Conservation (phyloP, 345 rosid species). For the Pugionium cornutum region DNA sequence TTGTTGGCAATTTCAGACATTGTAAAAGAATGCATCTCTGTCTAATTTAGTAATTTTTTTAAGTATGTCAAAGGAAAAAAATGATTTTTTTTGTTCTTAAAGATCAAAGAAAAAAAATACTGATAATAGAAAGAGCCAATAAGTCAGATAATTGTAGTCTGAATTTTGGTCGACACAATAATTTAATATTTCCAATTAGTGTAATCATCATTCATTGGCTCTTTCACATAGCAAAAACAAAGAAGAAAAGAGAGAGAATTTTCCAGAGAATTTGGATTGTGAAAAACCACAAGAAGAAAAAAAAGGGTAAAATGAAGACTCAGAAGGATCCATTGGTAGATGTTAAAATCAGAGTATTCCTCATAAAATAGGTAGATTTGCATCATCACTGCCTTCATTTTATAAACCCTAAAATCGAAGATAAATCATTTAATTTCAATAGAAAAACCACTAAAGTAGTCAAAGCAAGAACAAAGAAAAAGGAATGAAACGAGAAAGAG, state of each 20-base stretch:
- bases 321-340: conserved; percentile 49
- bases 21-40: no score
- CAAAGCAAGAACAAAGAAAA: no score
- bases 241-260: not conserved
- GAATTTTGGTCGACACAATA: conserved; percentile 58
- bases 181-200: conserved; percentile 37
- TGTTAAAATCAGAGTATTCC: conserved; percentile 29
- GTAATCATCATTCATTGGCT: conserved; percentile 35
- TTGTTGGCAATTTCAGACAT: no score
- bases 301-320: conserved; percentile 17
- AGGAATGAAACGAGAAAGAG: not conserved
- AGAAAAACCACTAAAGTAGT: not conserved
- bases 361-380: conserved; percentile 46
- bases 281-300: not conserved
- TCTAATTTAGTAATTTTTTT: no score
- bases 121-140: conserved; percentile 31
- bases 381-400: conserved; percentile 41
- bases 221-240: not conserved
- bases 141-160: conserved; percentile 93
- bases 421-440: not conserved
- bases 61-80: no score
- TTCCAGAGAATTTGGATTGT: not conserved
- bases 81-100: not conserved
- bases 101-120: not conserved
- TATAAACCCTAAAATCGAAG: not conserved